Evolutionary conservation across 768 basidiomycete species (phyloP).

Genomic region (Lactarius psammicola): DNA sequence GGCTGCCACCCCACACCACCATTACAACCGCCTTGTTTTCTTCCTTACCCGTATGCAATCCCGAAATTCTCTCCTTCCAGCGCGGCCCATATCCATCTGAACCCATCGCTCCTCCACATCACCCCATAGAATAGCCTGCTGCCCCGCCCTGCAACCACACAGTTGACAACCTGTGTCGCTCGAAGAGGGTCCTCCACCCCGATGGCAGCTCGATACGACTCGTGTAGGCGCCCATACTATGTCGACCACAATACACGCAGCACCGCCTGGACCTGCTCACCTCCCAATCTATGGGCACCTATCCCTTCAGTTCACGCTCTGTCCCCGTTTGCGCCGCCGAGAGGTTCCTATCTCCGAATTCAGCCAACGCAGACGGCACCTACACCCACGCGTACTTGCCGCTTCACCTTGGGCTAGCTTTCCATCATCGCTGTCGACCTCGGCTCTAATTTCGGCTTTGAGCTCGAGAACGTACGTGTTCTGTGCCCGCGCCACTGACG

Average conservation of each 20-base stretch:
- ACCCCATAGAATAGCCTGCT: slow-evolving; percentile 2
- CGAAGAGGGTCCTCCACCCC: no score
- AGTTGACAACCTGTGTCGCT: slow-evolving; percentile 73
- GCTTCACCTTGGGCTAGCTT: no score
- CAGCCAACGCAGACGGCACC: slow-evolving; percentile 31
- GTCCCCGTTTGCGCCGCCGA: slow-evolving; percentile 20
- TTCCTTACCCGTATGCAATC: slow-evolving; percentile 16
- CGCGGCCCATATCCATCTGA: slow-evolving; percentile 14
- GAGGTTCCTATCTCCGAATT: slow-evolving; percentile 18
- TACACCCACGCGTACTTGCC: slow-evolving; percentile 73
- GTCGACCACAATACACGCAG: no score
- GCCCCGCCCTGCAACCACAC: slow-evolving; percentile 24
- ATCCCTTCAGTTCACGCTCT: slow-evolving; percentile 31
- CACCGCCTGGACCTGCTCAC: no score
- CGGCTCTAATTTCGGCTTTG: no score
- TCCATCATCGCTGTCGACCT: no score
- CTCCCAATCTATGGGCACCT: slow-evolving; percentile 30
- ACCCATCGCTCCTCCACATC: slow-evolving; percentile 1
- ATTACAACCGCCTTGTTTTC: slow-evolving; percentile 22
- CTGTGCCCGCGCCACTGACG: no score
- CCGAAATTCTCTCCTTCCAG: slow-evolving; percentile 32
- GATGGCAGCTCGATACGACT: no score
- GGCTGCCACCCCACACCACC: not conserved
- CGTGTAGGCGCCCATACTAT: no score
- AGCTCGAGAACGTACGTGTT: no score